A percentile compares a stretch with the other conserved stretches of the same genome.
These are phyloP conservation scores for Persicaria tinctoria DNA, from an alignment of 148 eudicot species.

Conservation along the genomic window DNA sequence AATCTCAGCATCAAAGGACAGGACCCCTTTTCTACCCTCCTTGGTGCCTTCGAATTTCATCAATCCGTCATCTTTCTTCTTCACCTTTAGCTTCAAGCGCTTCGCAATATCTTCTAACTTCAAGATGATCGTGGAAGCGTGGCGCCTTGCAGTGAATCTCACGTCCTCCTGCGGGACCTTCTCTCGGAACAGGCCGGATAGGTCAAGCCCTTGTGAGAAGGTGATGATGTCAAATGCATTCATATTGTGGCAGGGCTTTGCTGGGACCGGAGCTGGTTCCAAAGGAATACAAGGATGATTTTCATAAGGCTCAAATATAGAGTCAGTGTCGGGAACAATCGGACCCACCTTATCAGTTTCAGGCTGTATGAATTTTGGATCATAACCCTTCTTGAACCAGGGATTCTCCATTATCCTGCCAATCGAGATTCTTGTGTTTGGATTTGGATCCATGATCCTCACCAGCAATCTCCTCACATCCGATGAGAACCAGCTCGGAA, in stretches of 20 bases:
- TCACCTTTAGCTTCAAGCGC: constrained; percentile 15
- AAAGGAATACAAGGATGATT: neutral
- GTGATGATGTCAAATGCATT: constrained; percentile 30
- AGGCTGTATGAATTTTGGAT: constrained; percentile 14
- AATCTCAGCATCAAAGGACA: constrained; percentile 20
- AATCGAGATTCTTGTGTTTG: constrained; percentile 30
- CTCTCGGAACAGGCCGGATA: constrained; percentile 19
- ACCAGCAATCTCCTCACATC: constrained; percentile 30
- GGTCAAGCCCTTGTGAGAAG: constrained; percentile 17
- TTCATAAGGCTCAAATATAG: constrained; percentile 19
- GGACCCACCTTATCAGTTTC: constrained; percentile 6
- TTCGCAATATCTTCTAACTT: constrained; percentile 25
- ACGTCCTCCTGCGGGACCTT: constrained; percentile 15
- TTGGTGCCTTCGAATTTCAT: constrained; percentile 16
- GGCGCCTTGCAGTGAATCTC: constrained; percentile 14
- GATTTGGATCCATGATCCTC: constrained; percentile 42
- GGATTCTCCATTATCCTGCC: constrained; percentile 37
- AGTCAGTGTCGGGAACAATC: neutral
- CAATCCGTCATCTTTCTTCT: constrained; percentile 18
- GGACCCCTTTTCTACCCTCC: constrained; percentile 16
- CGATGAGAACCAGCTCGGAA: constrained; percentile 32
- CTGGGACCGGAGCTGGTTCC: constrained; percentile 17
- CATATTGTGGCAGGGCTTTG: constrained; percentile 27
- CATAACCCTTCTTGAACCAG: constrained; percentile 38
- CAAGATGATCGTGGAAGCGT: constrained; percentile 16